Evolutionary conservation across 208 protist genomes (phyloP).

Genomic region (Phytomonas serpens): DNA sequence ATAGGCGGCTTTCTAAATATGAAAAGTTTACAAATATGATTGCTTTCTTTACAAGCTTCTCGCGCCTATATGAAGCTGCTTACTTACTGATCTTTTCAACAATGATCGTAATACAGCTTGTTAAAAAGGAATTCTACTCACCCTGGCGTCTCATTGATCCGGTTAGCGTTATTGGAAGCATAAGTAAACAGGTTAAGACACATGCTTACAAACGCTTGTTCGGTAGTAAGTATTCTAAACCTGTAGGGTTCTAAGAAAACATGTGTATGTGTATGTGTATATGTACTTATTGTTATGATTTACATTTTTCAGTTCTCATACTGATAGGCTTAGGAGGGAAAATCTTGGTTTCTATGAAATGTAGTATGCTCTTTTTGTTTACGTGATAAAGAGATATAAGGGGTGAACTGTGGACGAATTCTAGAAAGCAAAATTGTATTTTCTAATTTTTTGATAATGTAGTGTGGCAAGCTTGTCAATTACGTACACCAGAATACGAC

Average conservation of each 20-base stretch:
- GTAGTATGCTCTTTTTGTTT: background rate
- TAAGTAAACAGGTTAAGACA: constrained; percentile 55
- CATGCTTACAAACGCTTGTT: constrained; percentile 37
- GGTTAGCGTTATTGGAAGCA: constrained; percentile 51
- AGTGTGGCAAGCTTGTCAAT: background rate
- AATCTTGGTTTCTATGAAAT: background rate
- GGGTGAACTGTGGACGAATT: background rate
- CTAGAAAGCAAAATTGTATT: background rate
- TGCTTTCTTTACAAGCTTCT: constrained; percentile 47
- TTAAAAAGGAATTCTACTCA: constrained; percentile 75
- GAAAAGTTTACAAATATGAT: constrained; percentile 41
- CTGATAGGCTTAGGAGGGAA: background rate
- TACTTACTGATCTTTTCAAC: constrained; percentile 58
- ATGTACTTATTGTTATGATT: background rate
- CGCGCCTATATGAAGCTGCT: constrained; percentile 39
- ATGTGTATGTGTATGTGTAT: no score
- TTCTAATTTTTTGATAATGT: background rate
- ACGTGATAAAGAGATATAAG: background rate
- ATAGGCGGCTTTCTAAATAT: constrained; percentile 10
- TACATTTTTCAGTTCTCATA: constrained; percentile 12
- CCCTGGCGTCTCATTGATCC: constrained; percentile 75
- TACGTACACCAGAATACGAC: background rate
- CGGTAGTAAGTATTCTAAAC: constrained; percentile 64
- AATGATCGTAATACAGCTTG: constrained; percentile 41
- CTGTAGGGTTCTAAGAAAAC: constrained; percentile 53